A percentile compares a stretch with the other conserved stretches of the same genome.
Conservation (phyloP, 345 rosid genomes). For the Alliaria petiolata region DNA sequence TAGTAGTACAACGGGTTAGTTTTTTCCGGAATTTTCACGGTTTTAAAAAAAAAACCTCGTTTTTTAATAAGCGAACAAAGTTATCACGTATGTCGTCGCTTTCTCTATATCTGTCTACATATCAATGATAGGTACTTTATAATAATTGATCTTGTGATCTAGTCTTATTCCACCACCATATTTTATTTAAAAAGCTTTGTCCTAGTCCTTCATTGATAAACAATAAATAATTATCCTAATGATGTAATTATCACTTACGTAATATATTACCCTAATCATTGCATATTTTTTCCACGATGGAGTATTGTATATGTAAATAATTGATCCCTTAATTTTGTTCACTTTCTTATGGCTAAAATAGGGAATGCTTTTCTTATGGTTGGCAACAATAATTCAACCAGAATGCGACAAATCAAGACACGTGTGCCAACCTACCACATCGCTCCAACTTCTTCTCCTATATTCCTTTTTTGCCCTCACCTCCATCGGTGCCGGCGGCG, state of each 20-base stretch:
- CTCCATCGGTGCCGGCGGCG: constrained; percentile 57
- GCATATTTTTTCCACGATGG: not conserved
- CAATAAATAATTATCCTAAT: not conserved
- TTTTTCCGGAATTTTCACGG: no score
- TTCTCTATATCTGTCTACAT: not conserved
- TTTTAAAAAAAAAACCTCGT: no score
- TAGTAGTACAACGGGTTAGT: no score
- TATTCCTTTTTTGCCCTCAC: constrained; percentile 41
- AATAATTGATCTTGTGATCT: not conserved
- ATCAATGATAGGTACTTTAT: not conserved
- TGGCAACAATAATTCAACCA: constrained; percentile 35
- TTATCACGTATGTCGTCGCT: not conserved
- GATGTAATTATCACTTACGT: no score
- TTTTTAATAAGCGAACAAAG: not conserved
- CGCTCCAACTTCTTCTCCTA: constrained; percentile 30
- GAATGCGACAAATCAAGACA: constrained; percentile 28
- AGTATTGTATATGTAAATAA: not conserved
- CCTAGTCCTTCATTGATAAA: not conserved
- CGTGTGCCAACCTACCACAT: constrained; percentile 27
- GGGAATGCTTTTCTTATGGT: constrained; percentile 46
- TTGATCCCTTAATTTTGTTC: not conserved
- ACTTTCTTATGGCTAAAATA: not conserved
- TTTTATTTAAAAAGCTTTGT: no score
- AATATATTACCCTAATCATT: no score
- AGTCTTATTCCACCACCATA: no score